A percentile compares a stretch with the other conserved stretches of the same genome.
Conservation (phyloP, 1,284 basidiomycete species). For the Pascua sp. region DNA sequence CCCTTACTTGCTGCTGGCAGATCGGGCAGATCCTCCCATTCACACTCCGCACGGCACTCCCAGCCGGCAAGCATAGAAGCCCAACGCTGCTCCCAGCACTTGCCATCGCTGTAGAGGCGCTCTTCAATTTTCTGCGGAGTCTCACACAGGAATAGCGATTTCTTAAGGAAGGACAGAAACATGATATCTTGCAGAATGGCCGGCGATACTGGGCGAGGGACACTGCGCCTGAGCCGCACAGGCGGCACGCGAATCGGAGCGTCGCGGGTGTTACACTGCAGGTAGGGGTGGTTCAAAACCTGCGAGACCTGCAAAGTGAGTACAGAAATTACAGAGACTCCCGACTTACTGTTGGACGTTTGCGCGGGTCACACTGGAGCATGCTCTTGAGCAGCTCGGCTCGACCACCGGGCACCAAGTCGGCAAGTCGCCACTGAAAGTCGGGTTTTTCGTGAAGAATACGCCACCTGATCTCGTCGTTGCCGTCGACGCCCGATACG, state of each 20-base stretch:
- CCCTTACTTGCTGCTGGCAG: background rate
- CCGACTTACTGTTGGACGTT: constrained; percentile 36
- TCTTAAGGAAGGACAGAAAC: constrained; percentile 36
- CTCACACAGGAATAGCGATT: constrained; percentile 35
- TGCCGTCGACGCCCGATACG: constrained; percentile 16
- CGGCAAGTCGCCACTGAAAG: constrained; percentile 20
- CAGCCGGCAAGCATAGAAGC: constrained; percentile 34
- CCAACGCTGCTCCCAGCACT: constrained; percentile 45
- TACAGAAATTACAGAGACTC: background rate
- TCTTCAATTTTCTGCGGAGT: constrained; percentile 23
- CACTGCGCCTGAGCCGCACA: constrained; percentile 14
- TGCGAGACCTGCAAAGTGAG: constrained; percentile 29
- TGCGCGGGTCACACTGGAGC: constrained; percentile 30
- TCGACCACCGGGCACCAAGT: constrained; percentile 3
- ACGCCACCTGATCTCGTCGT: constrained; percentile 21
- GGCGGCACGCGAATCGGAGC: constrained; percentile 14
- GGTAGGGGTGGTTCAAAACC: constrained; percentile 40
- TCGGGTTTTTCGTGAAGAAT: constrained; percentile 23
- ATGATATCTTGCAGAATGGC: constrained; percentile 37
- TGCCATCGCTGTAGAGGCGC: constrained; percentile 23
- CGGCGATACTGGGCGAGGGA: constrained; percentile 16
- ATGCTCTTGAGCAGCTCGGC: constrained; percentile 36
- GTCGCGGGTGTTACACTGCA: constrained; percentile 17
- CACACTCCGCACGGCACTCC: constrained; percentile 29
- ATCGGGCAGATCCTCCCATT: constrained; percentile 30